A percentile compares a stretch with the other conserved stretches of the same genome.
Conservation (phyloP, 1,284 basidiomycete species). For the Ceratobasidium sp. region DNA sequence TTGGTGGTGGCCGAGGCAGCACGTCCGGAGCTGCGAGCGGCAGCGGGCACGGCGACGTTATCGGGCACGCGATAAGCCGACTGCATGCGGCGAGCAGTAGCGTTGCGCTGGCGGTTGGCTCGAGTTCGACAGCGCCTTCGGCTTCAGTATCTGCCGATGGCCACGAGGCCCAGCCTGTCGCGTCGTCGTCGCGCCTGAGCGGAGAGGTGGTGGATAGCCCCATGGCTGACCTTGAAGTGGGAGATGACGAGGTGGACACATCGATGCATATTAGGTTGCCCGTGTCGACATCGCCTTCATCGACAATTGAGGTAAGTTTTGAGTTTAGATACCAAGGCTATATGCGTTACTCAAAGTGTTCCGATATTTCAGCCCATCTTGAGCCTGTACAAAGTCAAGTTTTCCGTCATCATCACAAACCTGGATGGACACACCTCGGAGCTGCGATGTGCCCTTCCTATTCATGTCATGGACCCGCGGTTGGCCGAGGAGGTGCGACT, state of each 20-base stretch:
- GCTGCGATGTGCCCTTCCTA: constrained; percentile 88
- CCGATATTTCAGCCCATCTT: constrained; percentile 46
- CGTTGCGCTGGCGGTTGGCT: constrained; percentile 28
- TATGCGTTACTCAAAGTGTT: constrained; percentile 10
- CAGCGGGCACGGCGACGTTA: constrained; percentile 27
- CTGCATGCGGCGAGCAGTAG: constrained; percentile 36
- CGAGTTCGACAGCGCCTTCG: constrained; percentile 6
- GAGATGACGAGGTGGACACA: constrained; percentile 62
- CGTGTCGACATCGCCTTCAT: constrained; percentile 70
- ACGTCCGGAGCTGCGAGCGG: constrained; percentile 5
- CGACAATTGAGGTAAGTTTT: constrained; percentile 54
- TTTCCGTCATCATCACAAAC: constrained; percentile 78
- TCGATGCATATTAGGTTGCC: constrained; percentile 60
- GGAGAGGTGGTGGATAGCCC: constrained; percentile 37
- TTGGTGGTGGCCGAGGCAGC: constrained; percentile 15
- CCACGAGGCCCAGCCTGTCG: constrained; percentile 24
- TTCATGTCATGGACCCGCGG: constrained; percentile 81
- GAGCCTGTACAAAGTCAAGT: constrained; percentile 51
- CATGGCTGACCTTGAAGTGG: constrained; percentile 52
- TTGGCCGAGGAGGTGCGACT: constrained; percentile 80
- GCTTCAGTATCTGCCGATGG: constrained; percentile 28
- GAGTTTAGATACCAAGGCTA: background rate
- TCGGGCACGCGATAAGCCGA: constrained; percentile 37
- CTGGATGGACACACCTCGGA: constrained; percentile 91
- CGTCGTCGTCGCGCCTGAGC: constrained; percentile 32